Evolutionary conservation across 2,329 filamentous ascomycete species (phyloP).

Genomic region (Fusarium pseudocircinatum): DNA sequence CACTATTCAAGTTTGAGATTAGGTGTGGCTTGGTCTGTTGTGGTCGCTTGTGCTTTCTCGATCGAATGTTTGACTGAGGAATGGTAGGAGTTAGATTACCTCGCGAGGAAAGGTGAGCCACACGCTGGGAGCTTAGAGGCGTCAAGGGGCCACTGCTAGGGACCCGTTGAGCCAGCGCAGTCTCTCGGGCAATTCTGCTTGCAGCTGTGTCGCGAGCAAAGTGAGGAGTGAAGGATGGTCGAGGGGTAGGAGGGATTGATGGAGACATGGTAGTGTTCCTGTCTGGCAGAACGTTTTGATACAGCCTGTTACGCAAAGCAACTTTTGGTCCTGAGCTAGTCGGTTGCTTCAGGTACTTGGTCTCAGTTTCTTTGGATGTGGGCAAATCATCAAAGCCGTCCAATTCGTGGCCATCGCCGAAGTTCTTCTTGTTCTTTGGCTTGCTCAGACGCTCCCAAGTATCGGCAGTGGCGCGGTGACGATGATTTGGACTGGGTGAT

Average conservation of each 20-base stretch:
- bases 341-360: slow-evolving; percentile 83
- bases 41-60: slow-evolving; percentile 67
- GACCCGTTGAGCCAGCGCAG: slow-evolving; percentile 67
- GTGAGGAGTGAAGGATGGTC: slow-evolving; percentile 64
- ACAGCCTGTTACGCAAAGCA: slow-evolving; percentile 64
- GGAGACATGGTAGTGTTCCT: slow-evolving; percentile 64
- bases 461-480: slow-evolving; percentile 57
- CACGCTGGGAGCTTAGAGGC: slow-evolving; percentile 64
- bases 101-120: slow-evolving; percentile 62
- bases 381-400: slow-evolving; percentile 95
- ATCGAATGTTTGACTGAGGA: slow-evolving; percentile 56
- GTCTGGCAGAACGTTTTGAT: slow-evolving; percentile 65
- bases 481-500: slow-evolving; percentile 66
- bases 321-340: slow-evolving; percentile 74
- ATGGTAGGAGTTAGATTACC: slow-evolving; percentile 55
- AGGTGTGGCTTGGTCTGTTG: slow-evolving; percentile 83
- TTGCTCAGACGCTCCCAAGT: slow-evolving; percentile 76
- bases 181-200: slow-evolving; percentile 72
- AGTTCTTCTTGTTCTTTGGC: slow-evolving; percentile 67
- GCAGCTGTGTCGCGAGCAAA: slow-evolving; percentile 74
- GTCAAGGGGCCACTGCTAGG: slow-evolving; percentile 64
- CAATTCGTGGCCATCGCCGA: slow-evolving; percentile 91
- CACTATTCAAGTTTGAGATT: slow-evolving; percentile 82
- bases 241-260: slow-evolving; percentile 64
- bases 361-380: slow-evolving; percentile 84